These are phyloP conservation scores for Cutaneotrichosporon curvatum DNA, from an alignment of 1,284 basidiomycete species.

Conservation along the genomic window DNA sequence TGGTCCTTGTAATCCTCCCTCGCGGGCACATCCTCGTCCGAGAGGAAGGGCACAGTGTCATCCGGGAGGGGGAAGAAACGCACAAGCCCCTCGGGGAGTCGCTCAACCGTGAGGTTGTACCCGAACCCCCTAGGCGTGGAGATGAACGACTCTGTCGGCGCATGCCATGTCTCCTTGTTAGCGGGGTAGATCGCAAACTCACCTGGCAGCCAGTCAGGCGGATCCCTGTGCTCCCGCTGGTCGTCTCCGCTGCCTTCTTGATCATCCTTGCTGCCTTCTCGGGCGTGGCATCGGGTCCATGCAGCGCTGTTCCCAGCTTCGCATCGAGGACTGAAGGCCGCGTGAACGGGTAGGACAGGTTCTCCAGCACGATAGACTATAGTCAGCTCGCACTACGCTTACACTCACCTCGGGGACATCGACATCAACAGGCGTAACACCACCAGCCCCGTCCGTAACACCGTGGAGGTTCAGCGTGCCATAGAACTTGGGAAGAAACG, in stretches of 20 bases:
- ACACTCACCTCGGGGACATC: slow-evolving; percentile 25
- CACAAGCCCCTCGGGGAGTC: slow-evolving; percentile 66
- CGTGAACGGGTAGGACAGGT: slow-evolving; percentile 63
- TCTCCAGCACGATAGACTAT: slow-evolving; percentile 79
- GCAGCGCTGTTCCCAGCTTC: slow-evolving; percentile 82
- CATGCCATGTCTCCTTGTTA: slow-evolving; percentile 61
- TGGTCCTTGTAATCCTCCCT: slow-evolving; percentile 20
- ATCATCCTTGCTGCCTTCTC: slow-evolving; percentile 78
- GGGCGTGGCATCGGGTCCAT: slow-evolving; percentile 53
- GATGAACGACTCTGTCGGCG: slow-evolving; percentile 52
- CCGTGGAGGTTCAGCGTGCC: slow-evolving; percentile 69
- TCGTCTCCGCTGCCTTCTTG: slow-evolving; percentile 62
- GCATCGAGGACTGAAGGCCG: slow-evolving; percentile 83
- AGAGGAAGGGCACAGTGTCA: slow-evolving; percentile 13
- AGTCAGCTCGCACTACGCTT: slow-evolving; percentile 5
- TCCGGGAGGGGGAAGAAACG: slow-evolving; percentile 64
- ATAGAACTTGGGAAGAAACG: slow-evolving; percentile 63
- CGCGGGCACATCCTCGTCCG: background rate
- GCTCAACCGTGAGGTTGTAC: slow-evolving; percentile 59
- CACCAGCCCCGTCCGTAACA: slow-evolving; percentile 45
- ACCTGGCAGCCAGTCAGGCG: slow-evolving; percentile 86
- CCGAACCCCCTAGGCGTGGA: slow-evolving; percentile 72
- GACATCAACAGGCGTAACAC: slow-evolving; percentile 10
- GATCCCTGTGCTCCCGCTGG: slow-evolving; percentile 66
- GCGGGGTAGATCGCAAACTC: slow-evolving; percentile 21